Base-by-base conservation (phyloP, 2,329 filamentous ascomycete genomes). In the Stagonosporopsis vannaccii region DNA sequence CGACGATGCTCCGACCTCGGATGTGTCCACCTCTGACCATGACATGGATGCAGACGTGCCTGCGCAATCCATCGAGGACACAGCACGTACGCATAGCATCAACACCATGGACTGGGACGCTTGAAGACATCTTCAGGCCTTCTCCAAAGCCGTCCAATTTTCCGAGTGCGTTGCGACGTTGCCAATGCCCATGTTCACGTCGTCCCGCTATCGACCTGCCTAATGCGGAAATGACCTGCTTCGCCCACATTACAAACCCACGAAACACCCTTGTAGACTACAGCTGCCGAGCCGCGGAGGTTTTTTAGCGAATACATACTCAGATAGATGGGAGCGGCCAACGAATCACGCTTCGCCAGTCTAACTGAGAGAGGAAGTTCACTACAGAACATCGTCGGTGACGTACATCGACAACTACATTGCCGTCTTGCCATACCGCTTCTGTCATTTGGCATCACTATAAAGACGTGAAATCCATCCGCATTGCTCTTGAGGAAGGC, bases 61-160 rank as follows among this genome's bases (percentile, higher is more conserved):
- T 15, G 43, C 50, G n/a, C 51, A 52, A 41, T 59, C 56, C 9
- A 41, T 52, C 4, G 56, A 59, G 20, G 7, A 39, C 23, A 36
- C 23, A 17, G 30, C 8, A 8, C 7, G n/a, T 8, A 23, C 28
- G 26, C 39, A 22, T 5, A 37, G 30, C 6, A 8, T 15, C 8
- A 43, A 52, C 11, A 43, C 30, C 2, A 59, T 59, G 51, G 56
- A 59, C 6, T 59, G 56, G 51, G 48, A 52, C n/a, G 26, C 36
- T 7, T 58, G 37, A 51, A 35, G 19, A 28, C 44, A 28, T 28
- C 82, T 86, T 62, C 85, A 85, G 2, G 12, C 32, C 22, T 20
- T 26, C 8, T 33, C 2, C 3, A 9, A 33, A 23, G 3, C 20
- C 8, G 44, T 32, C 45, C 51, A 26, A 55, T 28, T 12, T 36